Base-by-base conservation (phyloP, 2,329 filamentous ascomycete species). In the Fusarium paranaense region DNA sequence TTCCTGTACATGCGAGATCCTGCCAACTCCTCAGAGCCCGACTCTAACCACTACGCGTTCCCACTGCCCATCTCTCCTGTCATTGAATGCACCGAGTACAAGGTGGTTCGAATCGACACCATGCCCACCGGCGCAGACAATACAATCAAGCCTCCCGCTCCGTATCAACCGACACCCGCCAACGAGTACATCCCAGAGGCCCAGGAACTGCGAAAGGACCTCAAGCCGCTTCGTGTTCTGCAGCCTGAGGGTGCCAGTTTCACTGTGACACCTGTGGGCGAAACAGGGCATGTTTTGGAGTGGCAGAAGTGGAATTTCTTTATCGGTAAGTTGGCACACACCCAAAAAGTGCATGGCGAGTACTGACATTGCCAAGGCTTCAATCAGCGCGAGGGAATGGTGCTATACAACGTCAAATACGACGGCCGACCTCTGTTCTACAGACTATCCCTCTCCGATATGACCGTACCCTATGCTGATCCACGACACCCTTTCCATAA, bases 221-320 rank as follows among this genome's bases (percentile, higher is more conserved):
- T 91, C 32, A 94, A 94, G 82, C 93, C 93, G 1, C 88, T 95
- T 75, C 90, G 94, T 71, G 91, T 96, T 35, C 87, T 90, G 3
- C 94, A 96, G 76, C 88, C 88, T 20, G 90, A 94, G 22, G 93
- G 93, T 0, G 87, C 92, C 0, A 92, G 90, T 2, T 94, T 95
- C 81, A 85, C 82, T 0, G 85, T 93, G 60, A 72, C 40, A 0
- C 71, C 71, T 0, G 57, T 73, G 0, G 71, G 71, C 4, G 71
- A 74, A 6, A 85, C 73, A 50, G 83, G 88, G 75, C 84, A 85
- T 20, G 32, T 68, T n/a, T 76, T 90, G 6, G 82, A 86, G 65
- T 92, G 90, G 90, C 89, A 92, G 79, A 91, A 92, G 75, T 94
- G 92, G 92, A 85, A 88, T 2, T 91, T 95, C 82, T 86, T 92